Base-by-base conservation (phyloP, 2,329 filamentous ascomycete genomes). In the Epichloe bromicola region DNA sequence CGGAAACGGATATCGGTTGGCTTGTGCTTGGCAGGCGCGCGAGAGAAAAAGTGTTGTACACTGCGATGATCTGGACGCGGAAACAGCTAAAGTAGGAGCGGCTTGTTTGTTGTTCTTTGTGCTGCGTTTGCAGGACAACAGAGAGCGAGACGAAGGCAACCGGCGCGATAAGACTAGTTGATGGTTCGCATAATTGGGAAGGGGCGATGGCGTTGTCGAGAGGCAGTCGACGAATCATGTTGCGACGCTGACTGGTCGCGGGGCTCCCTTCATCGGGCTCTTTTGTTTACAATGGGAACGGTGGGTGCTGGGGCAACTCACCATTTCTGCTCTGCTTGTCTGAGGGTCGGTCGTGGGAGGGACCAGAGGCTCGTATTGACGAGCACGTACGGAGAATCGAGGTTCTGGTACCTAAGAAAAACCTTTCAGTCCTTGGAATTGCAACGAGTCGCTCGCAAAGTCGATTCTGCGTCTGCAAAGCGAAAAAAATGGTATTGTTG, bases 271-370 rank as follows among this genome's bases (percentile, higher is more conserved):
- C 49, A 37, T 49, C 46, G 30, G n/a, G n/a, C 26, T 33, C 37
- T 12, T 49, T 53, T 53, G 52, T 53, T 53, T 53, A 53, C 52
- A 49, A 26, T 10, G 3, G 49, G 46, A 30, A 48, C 5, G 34
- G 46, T 34, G 46, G 52, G 52, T 54, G 50, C 46, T 47, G 49
- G 39, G 49, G 52, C 46, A 54, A 51, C 52, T 54, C 46, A 54
- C 52, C 52, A 54, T 54, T 44, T 48, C 23, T 42, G n/a, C 17
- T 26, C 11, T 19, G 42, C 26, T 12, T 38, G n/a, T 49, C 23
- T 12, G 47, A 42, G 20, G 17, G 4, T 30, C 12, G 42, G 14
- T 45, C 15, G 30, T 15, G 14, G n/a, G 39, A 30, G 26, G 44
- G 15, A 20, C 23, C 19, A 14, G 26, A 20, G 38, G 46, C 6